Conservation (phyloP, 768 basidiomycete species). For the Fomitopsis pulvina region DNA sequence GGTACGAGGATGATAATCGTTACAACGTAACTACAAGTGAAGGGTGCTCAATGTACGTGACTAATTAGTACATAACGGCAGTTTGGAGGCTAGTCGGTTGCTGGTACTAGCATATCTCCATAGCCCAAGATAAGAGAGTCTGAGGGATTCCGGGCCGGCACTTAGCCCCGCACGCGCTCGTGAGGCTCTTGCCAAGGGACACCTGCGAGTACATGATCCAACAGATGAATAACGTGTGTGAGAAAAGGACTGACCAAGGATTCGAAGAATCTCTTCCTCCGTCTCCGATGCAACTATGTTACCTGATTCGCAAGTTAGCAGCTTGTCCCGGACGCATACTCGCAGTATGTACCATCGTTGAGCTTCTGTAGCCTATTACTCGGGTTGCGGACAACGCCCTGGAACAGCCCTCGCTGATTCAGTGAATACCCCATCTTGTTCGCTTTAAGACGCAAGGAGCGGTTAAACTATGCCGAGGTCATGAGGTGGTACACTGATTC, state of each 20-base stretch:
- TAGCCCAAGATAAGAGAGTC: too few species aligned
- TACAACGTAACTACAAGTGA: too few species aligned
- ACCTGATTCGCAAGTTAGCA: slow-evolving; percentile 7
- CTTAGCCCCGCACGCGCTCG: slow-evolving; percentile 43
- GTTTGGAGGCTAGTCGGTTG: too few species aligned
- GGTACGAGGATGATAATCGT: too few species aligned
- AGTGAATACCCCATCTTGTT: slow-evolving; percentile 74
- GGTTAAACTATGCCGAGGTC: slow-evolving; percentile 63
- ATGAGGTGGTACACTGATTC: neutral
- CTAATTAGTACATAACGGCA: too few species aligned
- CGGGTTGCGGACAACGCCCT: slow-evolving; percentile 66
- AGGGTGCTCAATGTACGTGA: too few species aligned
- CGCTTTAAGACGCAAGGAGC: slow-evolving; percentile 82
- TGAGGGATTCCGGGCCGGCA: too few species aligned
- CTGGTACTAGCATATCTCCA: too few species aligned
- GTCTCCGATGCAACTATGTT: slow-evolving; percentile 70
- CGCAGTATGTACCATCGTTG: slow-evolving; percentile 41
- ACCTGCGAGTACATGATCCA: slow-evolving; percentile 21
- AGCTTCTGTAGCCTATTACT: slow-evolving; percentile 54
- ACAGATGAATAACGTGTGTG: neutral
- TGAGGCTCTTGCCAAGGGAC: slow-evolving; percentile 83
- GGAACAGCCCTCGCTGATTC: slow-evolving; percentile 81
- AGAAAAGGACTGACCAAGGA: slow-evolving; percentile 38
- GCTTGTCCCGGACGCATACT: neutral
- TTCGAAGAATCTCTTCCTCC: slow-evolving; percentile 80